phyloP scores from a whole-genome alignment of 495 filamentous ascomycete species.

The Penicillium ochrochloron region DNA sequence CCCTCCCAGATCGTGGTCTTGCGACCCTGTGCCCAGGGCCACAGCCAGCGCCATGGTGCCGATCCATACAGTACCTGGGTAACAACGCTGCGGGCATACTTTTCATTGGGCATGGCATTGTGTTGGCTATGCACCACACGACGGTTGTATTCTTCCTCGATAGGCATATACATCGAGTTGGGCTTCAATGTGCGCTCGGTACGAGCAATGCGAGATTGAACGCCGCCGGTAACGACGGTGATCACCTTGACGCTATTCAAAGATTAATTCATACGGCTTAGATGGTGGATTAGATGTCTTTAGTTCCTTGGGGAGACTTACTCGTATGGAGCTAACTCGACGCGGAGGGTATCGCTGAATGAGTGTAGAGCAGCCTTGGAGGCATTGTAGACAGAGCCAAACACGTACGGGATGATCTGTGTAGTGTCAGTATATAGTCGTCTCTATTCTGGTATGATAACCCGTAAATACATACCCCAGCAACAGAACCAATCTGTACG shows the following conservation, averaged over 20 bases:
- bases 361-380: constrained; percentile 67
- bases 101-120: constrained; percentile 53
- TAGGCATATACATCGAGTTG: constrained; percentile 56
- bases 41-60: constrained; percentile 52
- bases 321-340: constrained; percentile 56
- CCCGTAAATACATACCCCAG: constrained; percentile 42
- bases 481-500: constrained; percentile 63
- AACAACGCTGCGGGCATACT: constrained; percentile 63
- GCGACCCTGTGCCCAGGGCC: constrained; percentile 46
- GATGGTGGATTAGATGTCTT: background rate
- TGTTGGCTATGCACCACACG: constrained; percentile 62
- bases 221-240: constrained; percentile 64
- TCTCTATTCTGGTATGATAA: background rate
- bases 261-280: background rate
- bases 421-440: constrained; percentile 2
- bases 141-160: constrained; percentile 55
- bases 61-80: constrained; percentile 54
- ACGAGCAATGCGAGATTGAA: constrained; percentile 62
- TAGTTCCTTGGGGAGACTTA: constrained; percentile 22
- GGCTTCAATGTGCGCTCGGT: constrained; percentile 51
- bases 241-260: constrained; percentile 52
- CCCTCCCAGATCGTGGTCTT: constrained; percentile 60
- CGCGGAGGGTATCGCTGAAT: constrained; percentile 62
- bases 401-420: constrained; percentile 58
- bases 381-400: constrained; percentile 64